A percentile compares a stretch with the other conserved stretches of the same genome.
These are phyloP conservation scores for Carex littledalei DNA, from an alignment of 176 grass and related monocot species.

Conservation along the genomic window DNA sequence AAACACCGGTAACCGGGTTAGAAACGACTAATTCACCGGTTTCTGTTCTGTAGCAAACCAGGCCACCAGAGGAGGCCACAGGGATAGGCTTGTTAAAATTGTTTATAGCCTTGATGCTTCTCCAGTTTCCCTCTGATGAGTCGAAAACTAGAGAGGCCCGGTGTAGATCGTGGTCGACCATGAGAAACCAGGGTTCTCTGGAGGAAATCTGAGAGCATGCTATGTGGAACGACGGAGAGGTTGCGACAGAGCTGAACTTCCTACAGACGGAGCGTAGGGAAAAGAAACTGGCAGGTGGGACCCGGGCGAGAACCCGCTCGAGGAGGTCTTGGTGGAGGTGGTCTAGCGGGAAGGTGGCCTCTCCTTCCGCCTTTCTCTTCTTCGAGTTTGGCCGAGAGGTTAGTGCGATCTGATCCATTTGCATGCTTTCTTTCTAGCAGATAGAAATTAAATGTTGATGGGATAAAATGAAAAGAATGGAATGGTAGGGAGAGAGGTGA, in stretches of 20 bases:
- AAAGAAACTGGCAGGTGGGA: conserved; percentile 66
- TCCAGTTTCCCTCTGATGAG: conserved; percentile 25
- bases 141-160: conserved; percentile 22
- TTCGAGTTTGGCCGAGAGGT: neutral
- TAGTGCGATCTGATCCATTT: neutral
- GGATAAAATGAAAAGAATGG: neutral
- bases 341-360: conserved; percentile 21
- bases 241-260: conserved; percentile 42
- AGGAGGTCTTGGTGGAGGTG: conserved; percentile 76
- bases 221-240: conserved; percentile 47
- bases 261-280: conserved; percentile 58
- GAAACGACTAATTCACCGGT: conserved; percentile 42
- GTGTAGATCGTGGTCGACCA: conserved; percentile 38
- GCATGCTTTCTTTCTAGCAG: neutral
- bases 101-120: conserved; percentile 8
- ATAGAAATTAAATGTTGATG: neutral
- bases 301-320: conserved; percentile 58
- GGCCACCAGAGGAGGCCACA: conserved; percentile 57
- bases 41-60: conserved; percentile 48
- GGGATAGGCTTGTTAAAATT: conserved; percentile 29
- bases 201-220: conserved; percentile 44
- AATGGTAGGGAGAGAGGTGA: neutral
- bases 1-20: conserved; percentile 71
- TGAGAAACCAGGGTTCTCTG: conserved; percentile 77
- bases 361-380: neutral